These are phyloP conservation scores for Fraxinus floribunda DNA, from an alignment of 305 asterid genomes.

Conservation along the genomic window DNA sequence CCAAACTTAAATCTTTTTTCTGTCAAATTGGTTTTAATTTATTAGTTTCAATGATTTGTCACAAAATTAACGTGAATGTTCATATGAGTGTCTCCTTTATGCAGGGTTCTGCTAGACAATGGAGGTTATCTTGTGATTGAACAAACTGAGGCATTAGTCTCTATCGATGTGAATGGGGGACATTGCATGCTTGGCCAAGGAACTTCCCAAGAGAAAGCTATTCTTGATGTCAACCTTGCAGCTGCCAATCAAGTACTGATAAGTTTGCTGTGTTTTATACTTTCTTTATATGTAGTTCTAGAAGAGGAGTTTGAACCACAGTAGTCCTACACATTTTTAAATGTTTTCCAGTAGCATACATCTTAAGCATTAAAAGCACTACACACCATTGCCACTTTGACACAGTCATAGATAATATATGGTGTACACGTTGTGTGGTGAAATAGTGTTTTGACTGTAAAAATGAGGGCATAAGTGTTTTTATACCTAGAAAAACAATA, in stretches of 20 bases:
- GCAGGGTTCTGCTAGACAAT: constrained; percentile 84
- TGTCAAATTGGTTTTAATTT: constrained; percentile 11
- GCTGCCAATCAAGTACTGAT: constrained; percentile 87
- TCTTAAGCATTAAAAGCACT: not conserved
- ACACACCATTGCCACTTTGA: not conserved
- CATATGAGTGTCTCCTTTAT: constrained; percentile 21
- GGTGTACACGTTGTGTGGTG: not conserved
- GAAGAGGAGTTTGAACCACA: not conserved
- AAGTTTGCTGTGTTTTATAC: constrained; percentile 16
- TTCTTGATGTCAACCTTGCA: constrained; percentile 89
- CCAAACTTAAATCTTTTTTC: constrained; percentile 1
- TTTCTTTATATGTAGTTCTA: constrained; percentile 13
- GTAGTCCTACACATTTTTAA: constrained; percentile 15
- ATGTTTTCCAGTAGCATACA: not conserved
- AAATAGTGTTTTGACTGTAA: not conserved
- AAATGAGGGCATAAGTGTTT: not conserved
- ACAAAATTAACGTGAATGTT: constrained; percentile 4
- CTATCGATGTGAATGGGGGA: constrained; percentile 98
- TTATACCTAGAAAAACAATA: not conserved
- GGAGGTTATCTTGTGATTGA: constrained; percentile 98
- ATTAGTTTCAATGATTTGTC: not conserved
- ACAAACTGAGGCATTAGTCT: constrained; percentile 95
- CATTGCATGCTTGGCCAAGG: constrained; percentile 96
- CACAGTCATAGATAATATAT: not conserved
- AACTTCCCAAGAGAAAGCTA: constrained; percentile 88